Base-by-base conservation (phyloP, 2,329 filamentous ascomycete species). In the Cryphonectria naterciae region DNA sequence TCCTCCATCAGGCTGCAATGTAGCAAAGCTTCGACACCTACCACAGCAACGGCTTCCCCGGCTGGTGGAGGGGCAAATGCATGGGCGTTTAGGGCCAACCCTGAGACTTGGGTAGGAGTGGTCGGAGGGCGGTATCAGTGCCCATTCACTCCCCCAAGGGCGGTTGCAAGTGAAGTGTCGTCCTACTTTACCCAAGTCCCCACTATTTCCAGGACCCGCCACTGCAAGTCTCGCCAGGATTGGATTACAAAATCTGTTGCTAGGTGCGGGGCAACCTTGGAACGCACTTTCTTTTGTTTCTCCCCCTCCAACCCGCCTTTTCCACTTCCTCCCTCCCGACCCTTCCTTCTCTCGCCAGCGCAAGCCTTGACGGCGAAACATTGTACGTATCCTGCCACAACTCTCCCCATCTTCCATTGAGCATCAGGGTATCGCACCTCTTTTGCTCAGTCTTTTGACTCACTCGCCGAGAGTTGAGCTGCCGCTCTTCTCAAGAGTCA, bases 361-460 rank as follows among this genome's bases (percentile, higher is more conserved):
- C 68, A 72, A 72, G 71, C 71, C 71, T 72, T 70, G 71, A 72
- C 71, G 71, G 71, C 71, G 60, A 68, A 54, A 73, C 71, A 64
- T 65, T 73, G 71, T 73, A 71, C 37, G 71, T 73, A 41, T 65
- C 17, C 43, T n/a, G 43, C 28, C 28, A 22, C 43, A 65, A 13
- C 39, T 39, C 58, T 43, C 37, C 46, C 58, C 62, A 52, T 39
- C 32, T 65, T 25, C 22, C 15, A 54, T 49, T n/a, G 41, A 39
- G 60, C 49, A 62, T 49, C 11, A 60, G 32, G 13, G 4, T 49
- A 35, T 62, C 65, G 39, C 54, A 60, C 37, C 54, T 28, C 22
- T 32, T 35, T 39, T 37, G 22, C 25, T 49, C 37, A 49, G 25
- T 54, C 7, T 41, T 41, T 60, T 67, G 62, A 68, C 46, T n/a